Base-by-base conservation (phyloP, 2,329 filamentous ascomycete species). In the Fusarium papillatum region DNA sequence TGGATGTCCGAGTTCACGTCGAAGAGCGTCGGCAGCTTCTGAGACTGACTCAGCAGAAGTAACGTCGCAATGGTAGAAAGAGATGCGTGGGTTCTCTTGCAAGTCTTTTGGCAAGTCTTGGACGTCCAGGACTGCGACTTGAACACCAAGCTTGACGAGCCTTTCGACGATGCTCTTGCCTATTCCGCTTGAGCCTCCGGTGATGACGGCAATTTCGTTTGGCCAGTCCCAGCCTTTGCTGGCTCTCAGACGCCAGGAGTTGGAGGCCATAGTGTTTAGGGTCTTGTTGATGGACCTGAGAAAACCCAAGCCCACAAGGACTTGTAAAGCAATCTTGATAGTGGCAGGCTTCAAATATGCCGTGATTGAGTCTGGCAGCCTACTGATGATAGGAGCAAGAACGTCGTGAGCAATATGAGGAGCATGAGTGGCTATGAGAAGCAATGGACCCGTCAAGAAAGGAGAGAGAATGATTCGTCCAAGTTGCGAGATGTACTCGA, bases 91-190 rank as follows among this genome's bases (percentile, higher is more conserved):
- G 36, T 80, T 70, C 2, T 26, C 43, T 3, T 81, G 77, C 16
- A 81, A 50, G 7, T 77, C 74, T 48, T 80, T 78, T 19, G 82
- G 80, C 11, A 77, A n/a, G 3, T 76, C 76, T 64, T 81, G 78
- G 26, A 94, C 88, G 82, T 96, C 94, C 17, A 96, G 80, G 2
- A 95, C 90, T 0, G 91, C 92, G 19, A 95, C 92, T 73, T 89
- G 92, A 72, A 93, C 86, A 0, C 89, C 89, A 64, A 85, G 70
- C 0, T 60, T 66, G 0, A 80, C 72, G 13, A 84, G 82, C 60
- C 69, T 80, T 61, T 81, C 76, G 16, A 81, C 84, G 59, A 87
- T 81, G 66, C 79, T 78, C 31, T 78, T 77, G 1, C 86, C 86
- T 59, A 88, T 86, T 5, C 86, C 86, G 63, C 84, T 83, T 46